A percentile compares a stretch with the other conserved stretches of the same genome.
Conservation (phyloP, 352 stramenopile species). For the Ophiocytium majus region DNA sequence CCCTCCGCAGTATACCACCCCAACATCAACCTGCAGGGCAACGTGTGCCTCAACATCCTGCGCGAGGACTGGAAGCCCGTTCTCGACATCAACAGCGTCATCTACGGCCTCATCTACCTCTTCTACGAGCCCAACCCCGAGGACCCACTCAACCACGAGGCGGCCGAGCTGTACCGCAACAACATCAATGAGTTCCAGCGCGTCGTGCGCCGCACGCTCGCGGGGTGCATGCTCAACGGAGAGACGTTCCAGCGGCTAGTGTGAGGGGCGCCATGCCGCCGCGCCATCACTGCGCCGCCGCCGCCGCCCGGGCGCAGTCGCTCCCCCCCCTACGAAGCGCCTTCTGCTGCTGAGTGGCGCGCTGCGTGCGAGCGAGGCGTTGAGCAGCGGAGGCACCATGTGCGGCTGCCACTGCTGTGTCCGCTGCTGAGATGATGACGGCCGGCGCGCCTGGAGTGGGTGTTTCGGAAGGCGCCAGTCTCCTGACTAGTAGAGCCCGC, state of each 20-base stretch:
- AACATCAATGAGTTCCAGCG: constrained; percentile 56
- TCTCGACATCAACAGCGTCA: constrained; percentile 98
- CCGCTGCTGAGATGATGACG: too few species aligned
- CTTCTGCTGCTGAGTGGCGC: too few species aligned
- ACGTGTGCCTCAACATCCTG: constrained; percentile 96
- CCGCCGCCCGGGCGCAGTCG: too few species aligned
- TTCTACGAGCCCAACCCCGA: constrained; percentile 99
- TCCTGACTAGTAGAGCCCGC: too few species aligned
- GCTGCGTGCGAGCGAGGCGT: too few species aligned
- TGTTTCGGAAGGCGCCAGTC: too few species aligned
- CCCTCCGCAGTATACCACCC: constrained; percentile 82
- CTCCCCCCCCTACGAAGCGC: too few species aligned
- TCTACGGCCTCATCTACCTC: constrained; percentile 97
- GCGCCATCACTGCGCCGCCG: too few species aligned
- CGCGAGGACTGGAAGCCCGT: constrained; percentile 97
- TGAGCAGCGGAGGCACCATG: too few species aligned
- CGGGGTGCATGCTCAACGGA: constrained; percentile 39
- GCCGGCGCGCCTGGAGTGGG: too few species aligned
- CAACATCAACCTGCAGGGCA: constrained; percentile 94
- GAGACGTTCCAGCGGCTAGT: constrained; percentile 52
- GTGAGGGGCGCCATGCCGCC: too few species aligned
- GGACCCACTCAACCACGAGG: constrained; percentile 96
- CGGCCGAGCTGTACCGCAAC: constrained; percentile 76
- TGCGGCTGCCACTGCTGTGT: too few species aligned
- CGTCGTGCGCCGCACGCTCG: constrained; percentile 53